Base-by-base conservation (phyloP, 352 stramenopile genomes). In the Phytophthora pinifolia region DNA sequence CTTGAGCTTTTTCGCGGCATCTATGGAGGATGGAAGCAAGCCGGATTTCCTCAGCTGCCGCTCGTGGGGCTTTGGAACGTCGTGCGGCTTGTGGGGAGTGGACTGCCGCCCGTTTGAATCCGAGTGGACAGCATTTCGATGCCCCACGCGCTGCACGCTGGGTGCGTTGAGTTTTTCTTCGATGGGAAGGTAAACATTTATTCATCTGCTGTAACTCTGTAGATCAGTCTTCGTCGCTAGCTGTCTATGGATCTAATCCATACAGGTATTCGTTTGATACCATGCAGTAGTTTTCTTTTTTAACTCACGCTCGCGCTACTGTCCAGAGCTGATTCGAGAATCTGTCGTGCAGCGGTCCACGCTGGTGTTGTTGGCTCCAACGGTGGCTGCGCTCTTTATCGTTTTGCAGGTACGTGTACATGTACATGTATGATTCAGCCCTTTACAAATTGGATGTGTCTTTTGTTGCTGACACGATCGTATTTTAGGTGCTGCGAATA, bases 311-410 rank as follows among this genome's bases (percentile, higher is more conserved):
- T n/a, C 22, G 12, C 27, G 2, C 25, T 56, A 25, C 17, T 45
- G 22, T 36, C 31, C 58, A 87, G 76, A 59, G 84, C 69, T 14
- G 83, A 92, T 62, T 92, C 82, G 13, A 73, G 84, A 29, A 90
- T 94, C 45, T 94, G 84, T 48, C 67, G 73, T n/a, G 82, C 84
- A 10, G 84, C 84, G 3, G 81, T 89, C 27, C 84, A 94, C 60
- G 76, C 84, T 14, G 84, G 84, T 10, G 84, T 86, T 30, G 72
- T 94, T 25, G 68, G 70, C 3, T 44, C 62, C 18, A 88, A 88
- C 39, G 84, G 84, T 42, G 84, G 84, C 18, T 94, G 84, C 32
- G 84, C 68, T 2, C 60, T 88, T 20, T 78, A 85, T 55, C 67
- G 73, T 20, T 88, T 74, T 65, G 52, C 65, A 39, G 79, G 79